These are phyloP conservation scores for Penicillium sp. DNA, from an alignment of 2,329 filamentous ascomycete species.

Conservation along the genomic window DNA sequence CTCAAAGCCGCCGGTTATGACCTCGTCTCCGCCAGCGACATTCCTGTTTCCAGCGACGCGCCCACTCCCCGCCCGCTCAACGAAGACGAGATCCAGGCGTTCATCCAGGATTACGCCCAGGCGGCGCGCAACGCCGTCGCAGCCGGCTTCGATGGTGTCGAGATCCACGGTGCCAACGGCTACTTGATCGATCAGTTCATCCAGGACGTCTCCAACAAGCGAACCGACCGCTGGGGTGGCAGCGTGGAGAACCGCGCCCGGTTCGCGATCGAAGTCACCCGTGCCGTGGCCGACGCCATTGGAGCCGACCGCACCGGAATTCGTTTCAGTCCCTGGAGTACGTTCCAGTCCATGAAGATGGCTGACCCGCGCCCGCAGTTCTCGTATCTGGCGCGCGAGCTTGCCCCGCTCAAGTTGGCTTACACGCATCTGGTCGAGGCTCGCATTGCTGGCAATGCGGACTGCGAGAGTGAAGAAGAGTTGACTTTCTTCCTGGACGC, in stretches of 20 bases:
- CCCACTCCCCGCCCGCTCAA: constrained; percentile 28
- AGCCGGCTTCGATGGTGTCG: constrained; percentile 50
- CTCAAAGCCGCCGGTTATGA: constrained; percentile 12
- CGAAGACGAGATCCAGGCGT: constrained; percentile 40
- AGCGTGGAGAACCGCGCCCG: constrained; percentile 46
- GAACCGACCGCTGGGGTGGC: constrained; percentile 48
- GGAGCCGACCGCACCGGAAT: constrained; percentile 43
- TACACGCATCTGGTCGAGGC: constrained; percentile 60
- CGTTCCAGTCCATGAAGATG: constrained; percentile 51
- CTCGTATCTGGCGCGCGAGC: constrained; percentile 48
- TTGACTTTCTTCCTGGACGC: constrained; percentile 43
- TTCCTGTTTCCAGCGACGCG: constrained; percentile 15
- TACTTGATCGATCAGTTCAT: constrained; percentile 50
- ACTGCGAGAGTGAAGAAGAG: constrained; percentile 31
- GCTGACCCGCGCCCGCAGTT: constrained; percentile 59
- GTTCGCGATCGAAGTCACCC: constrained; percentile 50
- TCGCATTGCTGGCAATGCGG: constrained; percentile 35
- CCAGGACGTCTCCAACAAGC: constrained; percentile 43
- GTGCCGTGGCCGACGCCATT: constrained; percentile 38
- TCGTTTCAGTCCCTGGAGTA: constrained; percentile 43
- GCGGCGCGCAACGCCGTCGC: constrained; percentile 49
- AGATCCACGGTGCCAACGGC: constrained; percentile 47
- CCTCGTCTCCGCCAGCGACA: constrained; percentile 20
- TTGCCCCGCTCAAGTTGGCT: constrained; percentile 50
- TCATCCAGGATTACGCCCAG: constrained; percentile 38